A percentile compares a stretch with the other conserved stretches of the same genome.
Conservation (phyloP, 1,139 yeast genomes). For the Chernovozyma sophiae-reginae region DNA sequence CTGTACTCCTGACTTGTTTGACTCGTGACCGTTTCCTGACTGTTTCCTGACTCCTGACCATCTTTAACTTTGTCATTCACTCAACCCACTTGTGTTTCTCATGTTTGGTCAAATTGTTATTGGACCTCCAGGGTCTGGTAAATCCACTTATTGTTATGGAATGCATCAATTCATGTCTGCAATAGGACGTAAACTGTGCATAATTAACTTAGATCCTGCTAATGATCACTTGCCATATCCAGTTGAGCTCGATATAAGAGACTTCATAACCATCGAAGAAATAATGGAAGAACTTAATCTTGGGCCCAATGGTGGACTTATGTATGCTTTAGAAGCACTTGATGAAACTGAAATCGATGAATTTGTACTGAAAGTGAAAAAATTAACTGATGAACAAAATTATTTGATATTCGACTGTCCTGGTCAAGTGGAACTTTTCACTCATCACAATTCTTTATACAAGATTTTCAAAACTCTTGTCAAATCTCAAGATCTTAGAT, state of each 20-base stretch:
- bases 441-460: slow-evolving; percentile 40
- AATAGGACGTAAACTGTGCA: slow-evolving; percentile 81
- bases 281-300: slow-evolving; percentile 75
- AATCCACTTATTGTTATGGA: slow-evolving; percentile 91
- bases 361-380: slow-evolving; percentile 55
- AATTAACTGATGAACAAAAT: slow-evolving; percentile 53
- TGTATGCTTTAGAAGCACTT: slow-evolving; percentile 79
- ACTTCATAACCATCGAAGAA: slow-evolving; percentile 81
- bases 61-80: no score
- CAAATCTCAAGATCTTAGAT: slow-evolving; percentile 57
- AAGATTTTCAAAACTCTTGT: slow-evolving; percentile 29
- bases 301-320: slow-evolving; percentile 95
- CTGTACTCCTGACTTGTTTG: no score
- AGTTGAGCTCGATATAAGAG: slow-evolving; percentile 83
- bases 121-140: slow-evolving; percentile 98
- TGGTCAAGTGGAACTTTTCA: slow-evolving; percentile 47
- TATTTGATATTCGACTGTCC: slow-evolving; percentile 87
- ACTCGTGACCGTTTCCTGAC: no score
- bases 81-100: no score
- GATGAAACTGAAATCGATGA: slow-evolving; percentile 44
- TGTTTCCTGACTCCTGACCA: no score
- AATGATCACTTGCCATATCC: slow-evolving; percentile 81
- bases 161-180: slow-evolving; percentile 89
- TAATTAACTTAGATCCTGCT: slow-evolving; percentile 92
- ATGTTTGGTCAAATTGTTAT: slow-evolving; percentile 88